A percentile compares a stretch with the other conserved stretches of the same genome.
phyloP scores from a whole-genome alignment of 2,329 filamentous ascomycete species.

The Arthrobotrys sphaeroides region DNA sequence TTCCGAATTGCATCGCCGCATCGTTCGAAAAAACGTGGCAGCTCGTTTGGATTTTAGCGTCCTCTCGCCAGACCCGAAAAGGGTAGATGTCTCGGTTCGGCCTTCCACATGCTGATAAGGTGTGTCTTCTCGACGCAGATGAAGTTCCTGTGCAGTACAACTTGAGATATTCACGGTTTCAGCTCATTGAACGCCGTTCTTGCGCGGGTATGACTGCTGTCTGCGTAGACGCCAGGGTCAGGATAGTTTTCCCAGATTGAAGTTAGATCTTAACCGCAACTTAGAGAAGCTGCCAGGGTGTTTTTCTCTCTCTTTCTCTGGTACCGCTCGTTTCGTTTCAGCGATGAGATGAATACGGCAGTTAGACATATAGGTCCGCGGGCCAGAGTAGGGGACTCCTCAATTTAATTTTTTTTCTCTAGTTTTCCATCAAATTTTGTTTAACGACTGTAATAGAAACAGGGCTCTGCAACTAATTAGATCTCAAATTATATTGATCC shows the following conservation, averaged over 20 bases:
- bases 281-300: constrained; percentile 18
- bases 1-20: constrained; percentile 49
- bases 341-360: constrained; percentile 36
- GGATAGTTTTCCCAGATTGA: constrained; percentile 33
- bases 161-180: constrained; percentile 28
- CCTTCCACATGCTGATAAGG: constrained; percentile 18
- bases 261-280: constrained; percentile 28
- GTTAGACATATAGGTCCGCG: constrained; percentile 17
- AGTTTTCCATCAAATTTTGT: constrained; percentile 28
- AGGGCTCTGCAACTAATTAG: constrained; percentile 3
- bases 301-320: constrained; percentile 18
- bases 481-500: constrained; percentile 11
- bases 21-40: constrained; percentile 50
- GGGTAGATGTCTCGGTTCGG: constrained; percentile 31
- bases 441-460: neutral
- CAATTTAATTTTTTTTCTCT: constrained; percentile 6
- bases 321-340: constrained; percentile 49
- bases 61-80: constrained; percentile 20
- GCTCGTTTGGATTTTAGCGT: constrained; percentile 47
- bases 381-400: neutral
- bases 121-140: constrained; percentile 29
- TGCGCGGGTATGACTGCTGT: constrained; percentile 35
- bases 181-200: constrained; percentile 40
- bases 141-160: constrained; percentile 27
- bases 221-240: constrained; percentile 44